phyloP scores from a whole-genome alignment of 257 asterid genomes.

The Paulownia fortunei region DNA sequence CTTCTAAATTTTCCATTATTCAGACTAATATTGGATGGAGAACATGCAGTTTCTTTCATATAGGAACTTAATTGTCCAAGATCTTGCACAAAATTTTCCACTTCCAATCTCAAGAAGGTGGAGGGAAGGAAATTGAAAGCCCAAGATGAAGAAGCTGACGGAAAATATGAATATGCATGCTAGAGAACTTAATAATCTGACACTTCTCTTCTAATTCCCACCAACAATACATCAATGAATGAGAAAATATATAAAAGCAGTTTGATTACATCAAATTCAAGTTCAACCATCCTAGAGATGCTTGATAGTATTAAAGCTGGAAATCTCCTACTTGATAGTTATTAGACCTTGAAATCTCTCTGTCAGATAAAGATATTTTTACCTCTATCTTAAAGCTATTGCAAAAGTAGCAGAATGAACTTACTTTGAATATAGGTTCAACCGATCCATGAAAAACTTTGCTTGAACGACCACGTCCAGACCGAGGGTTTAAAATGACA shows the following conservation, averaged over 20 bases:
- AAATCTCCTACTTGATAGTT: background rate
- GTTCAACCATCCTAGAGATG: background rate
- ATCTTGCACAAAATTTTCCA: background rate
- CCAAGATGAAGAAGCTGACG: background rate
- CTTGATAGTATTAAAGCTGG: background rate
- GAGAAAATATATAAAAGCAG: background rate
- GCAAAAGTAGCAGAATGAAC: constrained; percentile 22
- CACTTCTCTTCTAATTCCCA: background rate
- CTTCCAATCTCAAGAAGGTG: background rate
- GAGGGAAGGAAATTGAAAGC: background rate
- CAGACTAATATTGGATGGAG: background rate
- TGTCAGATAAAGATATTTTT: background rate
- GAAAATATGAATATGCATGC: background rate
- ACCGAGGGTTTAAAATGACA: constrained; percentile 92
- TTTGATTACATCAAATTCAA: background rate
- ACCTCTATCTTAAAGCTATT: background rate
- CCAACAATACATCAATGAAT: background rate
- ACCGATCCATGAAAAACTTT: constrained; percentile 87
- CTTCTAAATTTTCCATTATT: too few relatives aligned
- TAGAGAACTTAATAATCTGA: background rate
- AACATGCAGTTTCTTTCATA: background rate
- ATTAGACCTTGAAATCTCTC: background rate
- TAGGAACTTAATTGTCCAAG: too few relatives aligned
- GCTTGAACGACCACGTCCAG: constrained; percentile 97
- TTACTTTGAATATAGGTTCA: constrained; percentile 93